Evolutionary conservation across 495 filamentous ascomycete genomes (phyloP).

Genomic region (Podospora didyma): DNA sequence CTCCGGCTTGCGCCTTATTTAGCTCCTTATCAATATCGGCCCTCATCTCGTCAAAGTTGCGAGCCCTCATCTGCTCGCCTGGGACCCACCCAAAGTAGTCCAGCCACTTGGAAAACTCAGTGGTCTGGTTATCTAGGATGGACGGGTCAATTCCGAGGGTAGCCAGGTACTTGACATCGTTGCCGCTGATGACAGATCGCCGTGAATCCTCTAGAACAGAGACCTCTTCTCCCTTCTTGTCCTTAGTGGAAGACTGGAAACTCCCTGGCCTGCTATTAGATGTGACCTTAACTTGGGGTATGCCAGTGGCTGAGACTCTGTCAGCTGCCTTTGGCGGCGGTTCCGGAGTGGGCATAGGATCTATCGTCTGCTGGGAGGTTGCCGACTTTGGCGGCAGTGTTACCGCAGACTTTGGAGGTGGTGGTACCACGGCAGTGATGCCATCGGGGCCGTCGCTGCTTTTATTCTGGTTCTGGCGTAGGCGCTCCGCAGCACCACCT

Average conservation of each 20-base stretch:
- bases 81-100: conserved; percentile 87
- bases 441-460: conserved; percentile 68
- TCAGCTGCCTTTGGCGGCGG: conserved; percentile 30
- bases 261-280: conserved; percentile 30
- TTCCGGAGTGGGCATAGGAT: conserved; percentile 15
- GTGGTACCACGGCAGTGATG: conserved; percentile 80
- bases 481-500: conserved; percentile 73
- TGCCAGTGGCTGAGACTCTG: conserved; percentile 21
- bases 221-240: conserved; percentile 34
- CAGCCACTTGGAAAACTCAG: conserved; percentile 67
- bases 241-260: conserved; percentile 39
- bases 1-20: conserved; percentile 82
- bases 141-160: conserved; percentile 68
- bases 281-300: conserved; percentile 51
- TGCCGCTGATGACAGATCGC: conserved; percentile 63
- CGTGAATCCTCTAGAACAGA: conserved; percentile 32
- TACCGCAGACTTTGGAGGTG: conserved; percentile 71
- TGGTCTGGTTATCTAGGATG: conserved; percentile 62
- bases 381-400: conserved; percentile 61
- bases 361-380: conserved; percentile 24
- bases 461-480: conserved; percentile 54
- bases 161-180: conserved; percentile 74
- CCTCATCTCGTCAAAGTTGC: conserved; percentile 78
- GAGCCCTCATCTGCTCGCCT: conserved; percentile 62
- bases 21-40: conserved; percentile 81